Evolutionary conservation across 352 stramenopile genomes (phyloP), one percentile per base, ranked within the genome.

Genomic region (Phytophthora kernoviae): DNA sequence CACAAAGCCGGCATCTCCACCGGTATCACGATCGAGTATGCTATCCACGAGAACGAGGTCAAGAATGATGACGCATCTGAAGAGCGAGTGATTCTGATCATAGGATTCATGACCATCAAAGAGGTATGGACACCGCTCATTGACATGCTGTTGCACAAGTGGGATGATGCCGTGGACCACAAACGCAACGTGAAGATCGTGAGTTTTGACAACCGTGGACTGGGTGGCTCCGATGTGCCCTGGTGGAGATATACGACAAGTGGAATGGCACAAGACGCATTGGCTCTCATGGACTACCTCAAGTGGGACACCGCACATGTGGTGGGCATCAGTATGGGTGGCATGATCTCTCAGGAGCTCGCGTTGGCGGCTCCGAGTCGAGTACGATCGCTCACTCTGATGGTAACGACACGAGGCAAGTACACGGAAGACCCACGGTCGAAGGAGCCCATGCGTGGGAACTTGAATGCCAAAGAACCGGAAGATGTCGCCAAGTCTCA

Each of bases 341-440:
- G 69, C 0, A 88, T 88, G 78, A 88, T 88, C 60, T 73, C 75
- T 1, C 48, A 68, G 21, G 78, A 88, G 52, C 70, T 88, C 14
- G 78, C 73, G 2, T 51, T 62, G 12, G 46, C 61, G 32, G 67
- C 75, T 22, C 73, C 75, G 0, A 21, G 74, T 41, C 61, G 78
- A 17, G 70, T 88, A 0, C 57, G 62, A 9, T 88, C 78, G 45
- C 65, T 88, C 9, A 69, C 73, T 4, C 62, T 88, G 0, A 59
- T 84, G 17, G 75, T 82, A 5, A 81, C 78, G 15, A 80, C 77
- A 0, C 57, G 70, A 7, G 77, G 77, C 21, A 77, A 77, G 37
- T 74, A 58, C 53, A 30, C 45, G 2, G 57, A 68, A 45, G 74
- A 77, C 21, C 58, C 71, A 37, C 60, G 62, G 17, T 71, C 68